Evolutionary conservation across 2,329 filamentous ascomycete species (phyloP), one percentile per base, ranked within the genome.

Genomic region (Paecilomyces dactylethromorphus): DNA sequence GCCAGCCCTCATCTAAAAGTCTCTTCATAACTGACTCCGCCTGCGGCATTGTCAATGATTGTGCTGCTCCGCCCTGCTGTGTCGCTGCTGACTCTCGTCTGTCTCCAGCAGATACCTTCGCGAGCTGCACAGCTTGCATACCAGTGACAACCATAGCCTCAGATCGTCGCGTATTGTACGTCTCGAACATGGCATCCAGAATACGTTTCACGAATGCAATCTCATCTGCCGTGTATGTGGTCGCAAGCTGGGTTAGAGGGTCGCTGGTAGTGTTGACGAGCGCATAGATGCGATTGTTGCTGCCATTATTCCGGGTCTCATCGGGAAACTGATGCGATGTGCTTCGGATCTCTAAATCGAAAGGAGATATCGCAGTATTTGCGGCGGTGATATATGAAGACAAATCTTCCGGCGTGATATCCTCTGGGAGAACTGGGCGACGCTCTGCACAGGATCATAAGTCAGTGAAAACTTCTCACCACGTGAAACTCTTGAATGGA

Each of bases 131-230:
- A 2, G 92, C 92, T 68, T 96, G 87, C 72, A 91, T 91, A 52
- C 85, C 83, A 12, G 86, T 89, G 3, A 97, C 78, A 3, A 90
- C 92, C 84, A 97, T 87, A 26, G 91, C 84, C 74, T 99, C 93
- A 68, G 87, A 85, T n/a, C 85, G 81, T 8, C 80, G 82, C 0
- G 87, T 91, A 70, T 97, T 97, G 77, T 91, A 87, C 21, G 85
- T 88, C 63, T 95, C 91, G 70, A 97, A 99, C 84, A 99, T 96
- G 66, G 84, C 86, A 71, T 97, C 92, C 0, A 99, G 83, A 2
- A 97, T 73, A 8, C 94, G 83, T 75, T 95, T 94, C 57, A 97
- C 84, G 71, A 91, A 99, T 0, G 89, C 86, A 32, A 97, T 90
- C 77, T 97, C 92, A 65, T 96, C 92, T 0, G 91, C 79, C 7